Percentiles rank a stretch among this genome's conserved stretches.
Evolutionary conservation across 2,329 filamentous ascomycete species (phyloP).

Genomic region (Talaromyces funiculosus): DNA sequence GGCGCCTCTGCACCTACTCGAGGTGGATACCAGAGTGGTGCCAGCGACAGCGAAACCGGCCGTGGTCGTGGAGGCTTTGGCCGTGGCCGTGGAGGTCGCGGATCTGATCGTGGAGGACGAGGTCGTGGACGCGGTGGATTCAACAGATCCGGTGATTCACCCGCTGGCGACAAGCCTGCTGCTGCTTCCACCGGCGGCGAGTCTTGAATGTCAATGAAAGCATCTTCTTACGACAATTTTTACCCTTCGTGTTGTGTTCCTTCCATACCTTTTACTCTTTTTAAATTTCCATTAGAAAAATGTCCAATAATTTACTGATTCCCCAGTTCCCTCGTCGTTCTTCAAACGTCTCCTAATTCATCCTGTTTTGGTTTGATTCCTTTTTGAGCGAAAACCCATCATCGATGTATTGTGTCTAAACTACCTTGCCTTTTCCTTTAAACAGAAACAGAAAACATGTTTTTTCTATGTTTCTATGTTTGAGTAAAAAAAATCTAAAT

Average conservation of each 20-base stretch:
- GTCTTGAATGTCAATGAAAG: slow-evolving; percentile 20
- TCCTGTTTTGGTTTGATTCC: slow-evolving; percentile 4
- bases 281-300: slow-evolving; percentile 12
- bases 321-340: not conserved
- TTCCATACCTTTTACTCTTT: slow-evolving; percentile 12
- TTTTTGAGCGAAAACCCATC: slow-evolving; percentile 19
- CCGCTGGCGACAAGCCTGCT: slow-evolving; percentile 28
- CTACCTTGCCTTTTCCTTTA: not conserved
- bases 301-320: slow-evolving; percentile 2
- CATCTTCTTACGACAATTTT: slow-evolving; percentile 11
- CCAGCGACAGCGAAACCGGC: slow-evolving; percentile 66
- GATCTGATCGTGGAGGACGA: slow-evolving; percentile 28
- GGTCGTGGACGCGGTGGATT: slow-evolving; percentile 39
- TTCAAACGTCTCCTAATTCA: slow-evolving; percentile 14
- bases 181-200: slow-evolving; percentile 28
- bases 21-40: slow-evolving; percentile 80
- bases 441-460: not conserved
- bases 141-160: slow-evolving; percentile 49
- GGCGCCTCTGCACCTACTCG: slow-evolving; percentile 58
- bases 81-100: slow-evolving; percentile 52
- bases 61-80: slow-evolving; percentile 53
- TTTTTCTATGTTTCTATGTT: not conserved
- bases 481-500: not conserved
- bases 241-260: not conserved
- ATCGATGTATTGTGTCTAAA: slow-evolving; percentile 9